These are phyloP conservation scores for Closterium sp. DNA, from an alignment of 139 green algal species.

Conservation along the genomic window DNA sequence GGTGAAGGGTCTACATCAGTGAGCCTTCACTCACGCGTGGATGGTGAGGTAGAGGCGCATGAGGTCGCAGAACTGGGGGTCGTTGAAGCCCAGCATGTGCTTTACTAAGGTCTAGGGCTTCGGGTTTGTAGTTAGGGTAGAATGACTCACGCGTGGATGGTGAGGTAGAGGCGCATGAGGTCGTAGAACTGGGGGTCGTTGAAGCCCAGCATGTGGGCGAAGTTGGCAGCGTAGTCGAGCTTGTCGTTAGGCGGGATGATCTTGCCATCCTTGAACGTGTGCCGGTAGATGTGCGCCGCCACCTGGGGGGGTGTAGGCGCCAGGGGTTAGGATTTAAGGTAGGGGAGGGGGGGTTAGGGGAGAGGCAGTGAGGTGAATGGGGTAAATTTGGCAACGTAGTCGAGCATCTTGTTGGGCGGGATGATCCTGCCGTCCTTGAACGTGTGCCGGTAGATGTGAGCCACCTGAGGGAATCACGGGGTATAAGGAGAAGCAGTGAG, in stretches of 20 bases:
- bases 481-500: slow-evolving; percentile 73
- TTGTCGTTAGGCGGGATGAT: slow-evolving; percentile 64
- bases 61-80: slow-evolving; percentile 74
- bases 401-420: slow-evolving; percentile 66
- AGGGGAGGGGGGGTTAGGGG: slow-evolving; percentile 49
- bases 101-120: no score
- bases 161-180: slow-evolving; percentile 97
- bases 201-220: slow-evolving; percentile 93
- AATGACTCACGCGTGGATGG: slow-evolving; percentile 79
- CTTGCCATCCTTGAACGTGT: slow-evolving; percentile 61
- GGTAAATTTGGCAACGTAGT: slow-evolving; percentile 94
- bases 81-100: slow-evolving; percentile 89
- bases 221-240: slow-evolving; percentile 94
- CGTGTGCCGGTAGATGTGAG: not conserved
- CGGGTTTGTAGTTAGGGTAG: no score
- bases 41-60: slow-evolving; percentile 97
- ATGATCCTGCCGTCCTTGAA: slow-evolving; percentile 69
- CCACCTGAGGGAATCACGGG: slow-evolving; percentile 4
- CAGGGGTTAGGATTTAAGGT: slow-evolving; percentile 92
- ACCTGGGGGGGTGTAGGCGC: slow-evolving; percentile 91
- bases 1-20: no score
- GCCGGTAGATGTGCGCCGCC: not conserved
- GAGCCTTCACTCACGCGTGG: slow-evolving; percentile 59
- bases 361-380: slow-evolving; percentile 89
- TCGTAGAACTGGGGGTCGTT: slow-evolving; percentile 69